phyloP scores from a whole-genome alignment of 805 yeast genomes.

The Wickerhamomyces kurtzmanii region DNA sequence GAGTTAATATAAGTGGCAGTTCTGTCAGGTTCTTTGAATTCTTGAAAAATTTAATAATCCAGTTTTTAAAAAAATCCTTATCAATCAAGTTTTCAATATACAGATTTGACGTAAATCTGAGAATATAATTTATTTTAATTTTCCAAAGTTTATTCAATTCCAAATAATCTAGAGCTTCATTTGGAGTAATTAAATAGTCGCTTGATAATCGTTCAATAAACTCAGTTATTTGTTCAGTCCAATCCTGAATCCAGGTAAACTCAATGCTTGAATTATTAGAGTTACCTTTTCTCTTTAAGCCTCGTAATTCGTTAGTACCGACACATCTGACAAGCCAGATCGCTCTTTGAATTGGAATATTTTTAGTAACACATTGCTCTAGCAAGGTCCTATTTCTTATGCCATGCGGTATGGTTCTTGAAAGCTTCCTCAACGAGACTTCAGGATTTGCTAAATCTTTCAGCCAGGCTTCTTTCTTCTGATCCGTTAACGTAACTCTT shows the following conservation, averaged over 20 bases:
- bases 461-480: constrained; percentile 79
- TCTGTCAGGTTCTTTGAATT: constrained; percentile 25
- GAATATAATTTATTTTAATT: constrained; percentile 44
- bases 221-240: constrained; percentile 79
- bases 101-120: constrained; percentile 52
- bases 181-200: constrained; percentile 15
- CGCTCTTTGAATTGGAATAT: constrained; percentile 73
- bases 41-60: constrained; percentile 49
- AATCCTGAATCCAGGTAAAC: constrained; percentile 65
- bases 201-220: constrained; percentile 30
- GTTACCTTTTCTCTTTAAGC: constrained; percentile 39
- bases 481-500: constrained; percentile 83
- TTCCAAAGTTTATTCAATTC: constrained; percentile 28
- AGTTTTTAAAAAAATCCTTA: constrained; percentile 45
- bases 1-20: constrained; percentile 37
- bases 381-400: constrained; percentile 62
- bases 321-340: constrained; percentile 89
- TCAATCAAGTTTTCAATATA: constrained; percentile 64
- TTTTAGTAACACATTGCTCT: constrained; percentile 60
- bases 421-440: constrained; percentile 55
- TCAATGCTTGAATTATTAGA: constrained; percentile 26
- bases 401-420: constrained; percentile 86
- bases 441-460: constrained; percentile 62
- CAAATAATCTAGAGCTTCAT: constrained; percentile 8
- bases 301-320: constrained; percentile 65